Evolutionary conservation across 2,329 filamentous ascomycete genomes (phyloP).

Genomic region (Aspergillus bombycis): DNA sequence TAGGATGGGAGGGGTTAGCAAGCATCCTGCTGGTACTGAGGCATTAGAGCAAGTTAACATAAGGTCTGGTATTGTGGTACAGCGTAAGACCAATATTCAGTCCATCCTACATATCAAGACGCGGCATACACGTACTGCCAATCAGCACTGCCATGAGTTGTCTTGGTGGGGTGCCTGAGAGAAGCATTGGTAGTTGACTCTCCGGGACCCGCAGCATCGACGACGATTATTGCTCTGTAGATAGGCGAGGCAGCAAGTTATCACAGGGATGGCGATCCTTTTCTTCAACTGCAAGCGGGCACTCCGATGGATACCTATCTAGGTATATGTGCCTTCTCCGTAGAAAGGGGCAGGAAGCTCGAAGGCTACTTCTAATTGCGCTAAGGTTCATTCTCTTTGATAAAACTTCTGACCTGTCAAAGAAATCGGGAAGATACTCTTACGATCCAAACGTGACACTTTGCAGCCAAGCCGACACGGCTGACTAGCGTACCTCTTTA

Average conservation of each 20-base stretch:
- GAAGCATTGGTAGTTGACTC: not conserved
- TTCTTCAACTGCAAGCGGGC: not conserved
- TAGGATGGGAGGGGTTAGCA: not conserved
- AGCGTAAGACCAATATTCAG: not conserved
- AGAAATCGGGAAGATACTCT: not conserved
- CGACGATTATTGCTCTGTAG: not conserved
- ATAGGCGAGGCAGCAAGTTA: not conserved
- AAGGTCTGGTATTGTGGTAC: not conserved
- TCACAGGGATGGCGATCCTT: not conserved
- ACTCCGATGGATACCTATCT: not conserved
- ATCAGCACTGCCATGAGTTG: not conserved
- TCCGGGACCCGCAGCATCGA: not conserved
- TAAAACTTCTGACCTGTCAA: not conserved
- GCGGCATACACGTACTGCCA: not conserved
- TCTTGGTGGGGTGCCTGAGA: not conserved
- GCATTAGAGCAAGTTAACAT: not conserved
- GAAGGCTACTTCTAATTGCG: not conserved
- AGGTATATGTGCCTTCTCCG: no score
- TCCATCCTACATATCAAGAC: not conserved
- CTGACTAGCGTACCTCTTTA: not conserved
- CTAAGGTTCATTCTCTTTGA: not conserved
- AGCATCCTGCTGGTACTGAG: not conserved
- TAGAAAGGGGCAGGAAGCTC: no score
- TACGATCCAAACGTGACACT: not conserved
- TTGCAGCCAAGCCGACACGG: not conserved